Percentiles rank a stretch among this genome's conserved stretches.
phyloP scores from a whole-genome alignment of 2,329 filamentous ascomycete genomes.

The Penicillium sp. region DNA sequence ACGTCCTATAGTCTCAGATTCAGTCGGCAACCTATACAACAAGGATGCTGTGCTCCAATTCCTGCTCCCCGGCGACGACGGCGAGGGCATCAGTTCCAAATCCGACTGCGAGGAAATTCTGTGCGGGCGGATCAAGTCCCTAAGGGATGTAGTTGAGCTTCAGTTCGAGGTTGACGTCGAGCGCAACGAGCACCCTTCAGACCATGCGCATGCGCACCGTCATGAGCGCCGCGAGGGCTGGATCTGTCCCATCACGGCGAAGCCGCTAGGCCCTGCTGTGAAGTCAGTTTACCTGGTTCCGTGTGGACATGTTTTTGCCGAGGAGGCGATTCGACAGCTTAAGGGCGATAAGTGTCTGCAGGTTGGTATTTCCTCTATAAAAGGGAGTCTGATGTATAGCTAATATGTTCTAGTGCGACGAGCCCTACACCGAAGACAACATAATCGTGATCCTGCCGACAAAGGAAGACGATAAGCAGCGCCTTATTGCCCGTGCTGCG shows the following conservation, averaged over 20 bases:
- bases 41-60: slow-evolving; percentile 81
- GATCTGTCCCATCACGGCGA: slow-evolving; percentile 83
- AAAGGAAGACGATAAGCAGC: slow-evolving; percentile 64
- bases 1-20: slow-evolving; percentile 77
- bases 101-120: slow-evolving; percentile 60
- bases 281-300: slow-evolving; percentile 87
- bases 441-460: slow-evolving; percentile 77
- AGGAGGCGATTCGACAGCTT: slow-evolving; percentile 79
- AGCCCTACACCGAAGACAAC: slow-evolving; percentile 66
- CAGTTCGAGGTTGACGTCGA: slow-evolving; percentile 61
- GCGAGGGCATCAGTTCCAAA: slow-evolving; percentile 51
- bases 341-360: slow-evolving; percentile 57
- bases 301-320: slow-evolving; percentile 91
- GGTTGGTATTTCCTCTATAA: slow-evolving; percentile 34
- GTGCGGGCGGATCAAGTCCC: slow-evolving; percentile 63
- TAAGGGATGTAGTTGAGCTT: slow-evolving; percentile 83
- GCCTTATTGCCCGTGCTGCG: slow-evolving; percentile 61
- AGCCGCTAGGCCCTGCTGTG: slow-evolving; percentile 71
- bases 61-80: slow-evolving; percentile 54
- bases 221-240: slow-evolving; percentile 53
- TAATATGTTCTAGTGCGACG: slow-evolving; percentile 59
- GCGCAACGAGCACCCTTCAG: slow-evolving; percentile 35
- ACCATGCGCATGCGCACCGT: slow-evolving; percentile 35
- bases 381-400: not conserved
- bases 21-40: slow-evolving; percentile 80